Base-by-base conservation (phyloP, 2,329 filamentous ascomycete genomes). In the Aureobasidium sp. region DNA sequence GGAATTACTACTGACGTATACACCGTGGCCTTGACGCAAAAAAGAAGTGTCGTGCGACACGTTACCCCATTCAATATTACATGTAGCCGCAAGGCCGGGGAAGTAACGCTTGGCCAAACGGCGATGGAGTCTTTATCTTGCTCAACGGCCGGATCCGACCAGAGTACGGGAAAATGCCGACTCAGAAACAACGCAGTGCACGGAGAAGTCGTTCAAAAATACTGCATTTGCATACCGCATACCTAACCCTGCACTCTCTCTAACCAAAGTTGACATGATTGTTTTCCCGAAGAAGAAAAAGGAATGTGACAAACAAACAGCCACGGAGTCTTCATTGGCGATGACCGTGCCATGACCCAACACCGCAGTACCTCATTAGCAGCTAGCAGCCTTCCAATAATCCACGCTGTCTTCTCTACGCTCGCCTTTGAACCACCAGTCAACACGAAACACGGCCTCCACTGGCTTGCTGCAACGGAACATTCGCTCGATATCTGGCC, bases 71-170 rank as follows among this genome's bases (percentile, higher is more conserved):
- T 55, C 51, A 27, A 55, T 40, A 19, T 29, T 29, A 9, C 4
- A 4, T 10, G 13, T 19, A 53, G 17, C 51, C 51, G 51, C 51
- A 55, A 31, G 38, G 11, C 51, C 38, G 51, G 51, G 25, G 38
- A 55, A 42, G 29, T 25, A 54, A 42, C 50, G 50, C 50, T 54
- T 54, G 51, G 51, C 38, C 38, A 25, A 21, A 31, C 27, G 51
- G 51, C 51, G 51, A 55, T 31, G 49, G 35, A 40, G 37, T 23
- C 17, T 42, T 35, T 53, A 29, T 40, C 50, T 13, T 35, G 23
- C n/a, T 17, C 38, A 55, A 55, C 51, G 51, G 51, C 51, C 51
- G 51, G 51, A 10, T 23, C 51, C 38, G 51, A 53, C 51, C 23
- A 42, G n/a, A 42, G 38, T 5, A 17, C 50, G 37, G 27, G 21